A percentile compares a stretch with the other conserved stretches of the same genome.
These are phyloP conservation scores for Fusarium fujikuroi DNA, from an alignment of 2,329 filamentous ascomycete species.

Conservation along the genomic window DNA sequence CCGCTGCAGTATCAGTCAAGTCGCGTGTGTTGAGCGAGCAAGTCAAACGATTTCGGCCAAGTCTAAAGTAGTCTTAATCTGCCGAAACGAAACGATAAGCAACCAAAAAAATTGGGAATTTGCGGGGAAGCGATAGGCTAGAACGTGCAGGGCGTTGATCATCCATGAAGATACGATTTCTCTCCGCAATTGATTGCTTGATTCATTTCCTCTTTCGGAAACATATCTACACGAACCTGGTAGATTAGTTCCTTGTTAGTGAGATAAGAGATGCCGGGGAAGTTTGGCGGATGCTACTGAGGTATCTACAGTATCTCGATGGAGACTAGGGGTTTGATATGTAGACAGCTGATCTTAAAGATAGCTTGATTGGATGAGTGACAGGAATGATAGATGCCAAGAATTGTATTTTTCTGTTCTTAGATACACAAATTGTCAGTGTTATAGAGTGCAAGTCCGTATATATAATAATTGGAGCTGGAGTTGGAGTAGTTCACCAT, in stretches of 20 bases:
- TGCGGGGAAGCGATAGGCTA: slow-evolving; percentile 24
- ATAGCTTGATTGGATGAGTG: background rate
- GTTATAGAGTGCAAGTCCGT: background rate
- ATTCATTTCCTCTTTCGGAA: slow-evolving; percentile 19
- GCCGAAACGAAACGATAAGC: slow-evolving; percentile 18
- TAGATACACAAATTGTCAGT: background rate
- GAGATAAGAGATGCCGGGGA: background rate
- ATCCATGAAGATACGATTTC: background rate
- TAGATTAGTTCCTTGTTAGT: slow-evolving; percentile 17
- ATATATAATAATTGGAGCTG: background rate
- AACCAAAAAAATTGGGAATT: background rate
- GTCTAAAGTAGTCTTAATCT: background rate
- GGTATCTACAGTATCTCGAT: background rate
- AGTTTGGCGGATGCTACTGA: background rate
- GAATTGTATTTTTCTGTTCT: background rate
- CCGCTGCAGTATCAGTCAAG: background rate
- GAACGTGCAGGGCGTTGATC: background rate
- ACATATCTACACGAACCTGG: slow-evolving; percentile 8
- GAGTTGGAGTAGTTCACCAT: background rate
- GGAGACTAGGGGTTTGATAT: background rate
- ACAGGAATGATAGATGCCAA: background rate
- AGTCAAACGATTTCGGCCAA: slow-evolving; percentile 3
- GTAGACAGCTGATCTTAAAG: background rate
- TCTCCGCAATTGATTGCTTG: slow-evolving; percentile 9
- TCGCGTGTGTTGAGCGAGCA: background rate